phyloP scores from a whole-genome alignment of 495 filamentous ascomycete species.

The Trichocladium uniseriatum region DNA sequence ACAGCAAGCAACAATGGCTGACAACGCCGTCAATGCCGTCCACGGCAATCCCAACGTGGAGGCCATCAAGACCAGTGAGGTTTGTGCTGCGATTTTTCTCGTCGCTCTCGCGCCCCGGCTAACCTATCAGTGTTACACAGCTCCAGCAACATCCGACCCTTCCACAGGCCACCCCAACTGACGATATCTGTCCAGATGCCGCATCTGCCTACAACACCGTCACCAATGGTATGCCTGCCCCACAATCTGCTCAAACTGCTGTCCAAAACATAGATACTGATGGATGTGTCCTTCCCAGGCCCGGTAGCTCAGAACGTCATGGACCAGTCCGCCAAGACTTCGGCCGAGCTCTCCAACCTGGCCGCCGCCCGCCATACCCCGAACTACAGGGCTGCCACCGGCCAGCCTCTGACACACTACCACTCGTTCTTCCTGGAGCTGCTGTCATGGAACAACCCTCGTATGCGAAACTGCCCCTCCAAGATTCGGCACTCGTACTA shows the following conservation, averaged over 20 bases:
- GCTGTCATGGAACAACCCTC: conserved; percentile 53
- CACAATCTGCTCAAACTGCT: too few relatives aligned
- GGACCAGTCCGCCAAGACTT: conserved; percentile 60
- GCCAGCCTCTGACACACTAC: conserved; percentile 88
- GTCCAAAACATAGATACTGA: background rate
- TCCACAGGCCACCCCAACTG: conserved; percentile 8
- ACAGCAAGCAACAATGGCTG: conserved; percentile 25
- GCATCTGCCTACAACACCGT: conserved; percentile 34
- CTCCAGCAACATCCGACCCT: conserved; percentile 11
- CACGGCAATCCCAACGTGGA: conserved; percentile 25
- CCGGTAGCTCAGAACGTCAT: conserved; percentile 71
- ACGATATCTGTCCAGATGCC: conserved; percentile 28
- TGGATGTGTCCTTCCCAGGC: conserved; percentile 36
- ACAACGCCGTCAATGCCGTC: conserved; percentile 22
- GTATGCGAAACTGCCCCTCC: conserved; percentile 31
- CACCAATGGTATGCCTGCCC: conserved; percentile 28
- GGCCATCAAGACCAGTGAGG: conserved; percentile 39
- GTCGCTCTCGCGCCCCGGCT: conserved; percentile 23
- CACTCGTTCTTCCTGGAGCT: conserved; percentile 93
- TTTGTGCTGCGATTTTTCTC: conserved; percentile 19
- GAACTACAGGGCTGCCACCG: conserved; percentile 59
- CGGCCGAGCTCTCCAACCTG: conserved; percentile 64
- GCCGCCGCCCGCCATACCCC: conserved; percentile 61
- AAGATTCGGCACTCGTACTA: conserved; percentile 38
- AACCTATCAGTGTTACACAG: conserved; percentile 25